A percentile compares a stretch with the other conserved stretches of the same genome.
phyloP scores from a whole-genome alignment of 2,329 filamentous ascomycete species.

The Huntiella bhutanensis region DNA sequence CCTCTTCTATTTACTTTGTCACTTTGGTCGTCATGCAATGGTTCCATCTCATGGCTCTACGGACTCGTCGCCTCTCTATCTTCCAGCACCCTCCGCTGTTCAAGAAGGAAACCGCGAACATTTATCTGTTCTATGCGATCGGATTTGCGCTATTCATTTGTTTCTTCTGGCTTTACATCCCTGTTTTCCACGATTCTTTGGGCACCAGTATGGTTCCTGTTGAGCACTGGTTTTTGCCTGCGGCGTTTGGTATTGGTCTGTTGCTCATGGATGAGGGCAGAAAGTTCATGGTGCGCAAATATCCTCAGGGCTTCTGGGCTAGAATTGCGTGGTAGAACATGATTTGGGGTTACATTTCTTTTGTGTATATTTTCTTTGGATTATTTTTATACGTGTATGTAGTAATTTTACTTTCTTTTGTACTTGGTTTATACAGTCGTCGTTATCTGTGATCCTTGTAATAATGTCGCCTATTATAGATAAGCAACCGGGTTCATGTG shows the following conservation, averaged over 20 bases:
- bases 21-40: constrained; percentile 95
- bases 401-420: not conserved
- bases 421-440: not conserved
- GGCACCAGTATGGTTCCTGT: constrained; percentile 44
- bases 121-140: constrained; percentile 95
- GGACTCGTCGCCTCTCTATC: constrained; percentile 86
- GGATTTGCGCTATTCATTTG: constrained; percentile 81
- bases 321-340: constrained; percentile 36
- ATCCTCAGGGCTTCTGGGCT: constrained; percentile 36
- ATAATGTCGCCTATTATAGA: too few species aligned
- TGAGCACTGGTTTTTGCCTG: constrained; percentile 60
- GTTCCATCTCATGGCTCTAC: constrained; percentile 97
- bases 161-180: constrained; percentile 82
- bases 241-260: constrained; percentile 38
- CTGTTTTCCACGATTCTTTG: constrained; percentile 58
- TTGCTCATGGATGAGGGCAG: constrained; percentile 41
- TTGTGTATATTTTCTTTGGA: not conserved
- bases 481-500: too few species aligned
- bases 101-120: constrained; percentile 61
- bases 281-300: constrained; percentile 42
- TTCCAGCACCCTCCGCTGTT: constrained; percentile 83
- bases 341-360: not conserved
- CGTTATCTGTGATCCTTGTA: too few species aligned
- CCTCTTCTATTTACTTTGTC: constrained; percentile 81
- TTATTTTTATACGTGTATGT: not conserved